Evolutionary conservation across 495 filamentous ascomycete species (phyloP), one percentile per base, ranked within the genome.

Genomic region (Hypoxylon intermedium): DNA sequence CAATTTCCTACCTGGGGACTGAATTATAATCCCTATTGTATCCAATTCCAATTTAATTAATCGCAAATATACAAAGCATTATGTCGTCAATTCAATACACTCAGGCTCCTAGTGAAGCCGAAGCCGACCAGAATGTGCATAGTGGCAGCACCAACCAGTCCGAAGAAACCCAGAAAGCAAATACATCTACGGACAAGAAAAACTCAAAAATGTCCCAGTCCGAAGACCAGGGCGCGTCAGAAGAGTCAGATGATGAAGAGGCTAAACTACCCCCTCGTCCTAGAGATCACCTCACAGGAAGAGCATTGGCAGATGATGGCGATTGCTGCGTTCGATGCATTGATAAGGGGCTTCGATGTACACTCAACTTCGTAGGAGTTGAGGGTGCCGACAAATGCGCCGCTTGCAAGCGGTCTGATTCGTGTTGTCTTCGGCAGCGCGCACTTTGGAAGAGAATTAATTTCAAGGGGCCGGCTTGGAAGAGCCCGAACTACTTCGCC

Each of bases 271-370:
- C n/a, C n/a, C n/a, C n/a, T n/a, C n/a, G n/a, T 15, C 53, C 21
- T 12, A 53, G 61, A 18, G 64, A 70, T 6, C 0, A 6, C 2
- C 3, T 60, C 0, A 68, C 68, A 0, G 68, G 68, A 7, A 41
- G 58, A 2, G n/a, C 5, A 2, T 12, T 71, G 1, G 50, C 56
- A 6, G 40, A 68, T 0, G 45, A 60, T 19, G 62, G 55, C 1
- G 51, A 28, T 0, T 50, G 51, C 12, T 71, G 68, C 19, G 28
- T 68, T 0, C 34, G 65, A 20, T 71, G 68, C 18, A 43, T 33
- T 0, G 58, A 67, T 19, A 71, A 68, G 34, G 59, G 37, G 1
- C 68, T 71, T 3, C 37, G 31, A n/a, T 71, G 68, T 45, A 71
- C 68, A 3, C 53, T 71, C 1, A 58, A 53, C 9, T 68, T 52